Evolutionary conservation across 2,329 filamentous ascomycete genomes (phyloP).

Genomic region (Xylaria sp.): DNA sequence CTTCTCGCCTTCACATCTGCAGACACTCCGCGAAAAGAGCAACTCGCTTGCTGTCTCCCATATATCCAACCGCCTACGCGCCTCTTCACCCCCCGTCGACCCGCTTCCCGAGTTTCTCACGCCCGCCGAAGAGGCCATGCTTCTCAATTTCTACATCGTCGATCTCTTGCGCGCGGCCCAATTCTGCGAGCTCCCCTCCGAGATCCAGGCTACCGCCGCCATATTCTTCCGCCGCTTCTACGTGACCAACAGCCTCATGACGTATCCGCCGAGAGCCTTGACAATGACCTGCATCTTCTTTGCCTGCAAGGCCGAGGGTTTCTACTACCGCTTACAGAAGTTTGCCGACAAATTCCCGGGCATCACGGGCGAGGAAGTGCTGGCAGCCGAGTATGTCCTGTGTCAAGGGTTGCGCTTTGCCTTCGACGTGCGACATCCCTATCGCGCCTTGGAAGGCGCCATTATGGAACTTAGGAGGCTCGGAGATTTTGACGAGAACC

Average conservation of each 20-base stretch:
- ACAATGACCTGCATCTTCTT: conserved; percentile 92
- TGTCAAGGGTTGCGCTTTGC: conserved; percentile 93
- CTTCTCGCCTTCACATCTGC: conserved; percentile 76
- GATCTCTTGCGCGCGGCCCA: conserved; percentile 63
- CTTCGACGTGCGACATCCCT: conserved; percentile 91
- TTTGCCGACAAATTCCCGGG: conserved; percentile 75
- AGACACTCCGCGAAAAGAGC: conserved; percentile 74
- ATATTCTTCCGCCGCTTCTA: conserved; percentile 95
- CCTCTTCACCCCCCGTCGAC: conserved; percentile 56
- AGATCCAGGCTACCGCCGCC: conserved; percentile 74
- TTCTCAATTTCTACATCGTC: conserved; percentile 78
- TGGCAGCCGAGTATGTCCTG: conserved; percentile 90
- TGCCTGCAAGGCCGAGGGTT: conserved; percentile 88
- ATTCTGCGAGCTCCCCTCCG: conserved; percentile 57
- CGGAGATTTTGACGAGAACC: conserved; percentile 62
- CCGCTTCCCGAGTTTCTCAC: conserved; percentile 78
- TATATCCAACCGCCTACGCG: conserved; percentile 63
- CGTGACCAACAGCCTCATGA: conserved; percentile 93
- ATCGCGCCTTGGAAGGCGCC: conserved; percentile 83
- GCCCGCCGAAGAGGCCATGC: conserved; percentile 78
- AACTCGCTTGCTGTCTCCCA: conserved; percentile 73
- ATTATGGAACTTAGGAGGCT: conserved; percentile 80
- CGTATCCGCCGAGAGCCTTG: conserved; percentile 88
- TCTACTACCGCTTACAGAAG: conserved; percentile 68
- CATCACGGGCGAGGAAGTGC: conserved; percentile 78